Conservation (phyloP, 345 rosid genomes). For the Salix purpurea region DNA sequence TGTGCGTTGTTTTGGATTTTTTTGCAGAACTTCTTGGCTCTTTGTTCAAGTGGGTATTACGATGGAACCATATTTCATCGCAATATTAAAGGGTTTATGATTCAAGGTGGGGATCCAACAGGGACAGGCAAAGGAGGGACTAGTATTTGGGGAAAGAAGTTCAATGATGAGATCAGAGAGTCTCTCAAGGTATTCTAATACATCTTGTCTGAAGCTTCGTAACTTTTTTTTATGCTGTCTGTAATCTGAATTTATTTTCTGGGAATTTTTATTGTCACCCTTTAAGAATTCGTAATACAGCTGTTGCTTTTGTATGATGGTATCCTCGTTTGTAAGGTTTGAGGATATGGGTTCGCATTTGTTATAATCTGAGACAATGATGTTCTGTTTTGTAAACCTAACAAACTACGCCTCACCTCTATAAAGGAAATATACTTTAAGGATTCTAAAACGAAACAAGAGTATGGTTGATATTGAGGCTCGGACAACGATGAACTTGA, state of each 20-base stretch:
- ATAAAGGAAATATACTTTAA: not conserved
- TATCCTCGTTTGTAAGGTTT: not conserved
- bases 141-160: constrained; percentile 98
- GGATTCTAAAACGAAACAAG: not conserved
- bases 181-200: constrained; percentile 70
- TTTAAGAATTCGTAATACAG: not conserved
- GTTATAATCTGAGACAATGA: not conserved
- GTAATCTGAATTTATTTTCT: not conserved
- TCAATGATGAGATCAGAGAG: constrained; percentile 92
- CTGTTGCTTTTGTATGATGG: not conserved
- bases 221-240: not conserved
- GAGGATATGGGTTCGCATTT: not conserved
- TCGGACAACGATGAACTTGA: not conserved
- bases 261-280: not conserved
- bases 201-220: not conserved
- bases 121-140: constrained; percentile 98
- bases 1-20: constrained; percentile 3
- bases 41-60: constrained; percentile 90
- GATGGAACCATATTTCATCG: constrained; percentile 90
- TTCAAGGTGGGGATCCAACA: constrained; percentile 96
- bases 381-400: not conserved
- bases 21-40: constrained; percentile 83
- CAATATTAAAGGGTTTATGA: constrained; percentile 95
- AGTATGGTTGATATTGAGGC: not conserved
- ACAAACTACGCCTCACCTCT: not conserved